These are phyloP conservation scores for Lactarius vividus DNA, from an alignment of 768 basidiomycete species.

Conservation along the genomic window DNA sequence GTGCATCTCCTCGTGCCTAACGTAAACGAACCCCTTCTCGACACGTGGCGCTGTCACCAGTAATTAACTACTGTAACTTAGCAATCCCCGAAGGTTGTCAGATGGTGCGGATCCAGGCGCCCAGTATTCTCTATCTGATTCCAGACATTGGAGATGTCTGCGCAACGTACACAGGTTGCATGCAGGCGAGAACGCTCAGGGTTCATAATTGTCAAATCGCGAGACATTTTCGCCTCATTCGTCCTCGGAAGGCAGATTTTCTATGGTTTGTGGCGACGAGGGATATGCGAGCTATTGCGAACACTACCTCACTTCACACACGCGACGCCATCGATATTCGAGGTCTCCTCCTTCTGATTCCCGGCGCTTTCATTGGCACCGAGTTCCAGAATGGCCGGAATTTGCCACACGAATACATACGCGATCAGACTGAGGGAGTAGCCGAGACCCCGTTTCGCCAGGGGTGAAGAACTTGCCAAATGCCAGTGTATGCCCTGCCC, in stretches of 20 bases:
- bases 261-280: no score
- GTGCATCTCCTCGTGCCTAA: not conserved
- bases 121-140: not conserved
- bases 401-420: no score
- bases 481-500: not conserved
- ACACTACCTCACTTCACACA: no score
- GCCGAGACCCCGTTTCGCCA: no score
- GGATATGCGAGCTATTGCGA: no score
- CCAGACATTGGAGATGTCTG: not conserved
- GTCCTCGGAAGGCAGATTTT: not conserved
- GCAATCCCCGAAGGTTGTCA: no score
- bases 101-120: not conserved
- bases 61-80: no score
- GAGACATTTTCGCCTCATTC: not conserved
- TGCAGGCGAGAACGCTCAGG: not conserved
- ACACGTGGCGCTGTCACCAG: not conserved
- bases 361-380: no score
- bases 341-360: no score
- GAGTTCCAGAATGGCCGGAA: no score
- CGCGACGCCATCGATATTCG: no score
- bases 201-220: not conserved
- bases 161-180: not conserved
- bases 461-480: not conserved
- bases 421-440: no score
- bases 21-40: not conserved